A percentile compares a stretch with the other conserved stretches of the same genome.
Evolutionary conservation across 2,329 filamentous ascomycete genomes (phyloP).

Genomic region (Dactylellina cionopaga): DNA sequence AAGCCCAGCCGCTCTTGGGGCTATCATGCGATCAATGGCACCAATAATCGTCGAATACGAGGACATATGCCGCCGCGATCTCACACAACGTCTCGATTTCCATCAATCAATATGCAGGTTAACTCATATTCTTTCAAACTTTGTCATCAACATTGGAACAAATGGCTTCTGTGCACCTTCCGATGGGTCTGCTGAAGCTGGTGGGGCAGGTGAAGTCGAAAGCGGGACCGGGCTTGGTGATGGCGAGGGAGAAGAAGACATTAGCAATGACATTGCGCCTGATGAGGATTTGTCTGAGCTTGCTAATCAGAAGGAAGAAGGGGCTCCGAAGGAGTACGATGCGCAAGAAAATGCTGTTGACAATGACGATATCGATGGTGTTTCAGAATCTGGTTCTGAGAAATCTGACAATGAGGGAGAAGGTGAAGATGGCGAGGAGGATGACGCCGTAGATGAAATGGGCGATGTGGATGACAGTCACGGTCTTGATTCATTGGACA

Average conservation of each 20-base stretch:
- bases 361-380: constrained; percentile 93
- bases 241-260: constrained; percentile 93
- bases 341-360: constrained; percentile 88
- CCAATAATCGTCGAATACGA: constrained; percentile 82
- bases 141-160: constrained; percentile 79
- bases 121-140: constrained; percentile 77
- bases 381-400: constrained; percentile 69
- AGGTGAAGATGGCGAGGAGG: constrained; percentile 70
- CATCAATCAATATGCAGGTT: constrained; percentile 79
- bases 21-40: constrained; percentile 62
- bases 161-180: constrained; percentile 92
- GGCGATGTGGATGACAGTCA: constrained; percentile 89
- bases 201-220: constrained; percentile 70
- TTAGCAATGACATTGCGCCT: constrained; percentile 93
- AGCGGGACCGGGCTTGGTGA: constrained; percentile 93
- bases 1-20: constrained; percentile 1
- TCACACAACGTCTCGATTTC: constrained; percentile 70
- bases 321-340: constrained; percentile 70
- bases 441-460: constrained; percentile 85
- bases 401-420: constrained; percentile 70
- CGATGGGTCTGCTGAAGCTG: constrained; percentile 77
- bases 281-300: constrained; percentile 94
- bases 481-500: constrained; percentile 88
- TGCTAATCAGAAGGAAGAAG: constrained; percentile 74
- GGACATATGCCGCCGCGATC: constrained; percentile 68